Evolutionary conservation across 75 land plant genomes (phyloP).

Genomic region (Chamaecyparis obtusa): DNA sequence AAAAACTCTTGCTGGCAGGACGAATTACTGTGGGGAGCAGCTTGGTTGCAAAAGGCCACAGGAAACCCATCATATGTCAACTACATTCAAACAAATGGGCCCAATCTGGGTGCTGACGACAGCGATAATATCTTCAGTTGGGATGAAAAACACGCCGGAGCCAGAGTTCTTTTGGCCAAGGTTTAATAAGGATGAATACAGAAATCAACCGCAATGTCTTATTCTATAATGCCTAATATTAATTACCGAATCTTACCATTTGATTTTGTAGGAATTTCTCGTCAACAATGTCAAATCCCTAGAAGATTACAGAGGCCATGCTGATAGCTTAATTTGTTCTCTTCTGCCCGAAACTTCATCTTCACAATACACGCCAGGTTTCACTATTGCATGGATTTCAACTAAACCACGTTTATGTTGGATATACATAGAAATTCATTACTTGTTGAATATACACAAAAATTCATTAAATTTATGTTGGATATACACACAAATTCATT

Average conservation of each 20-base stretch:
- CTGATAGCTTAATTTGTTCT: slow-evolving; percentile 28
- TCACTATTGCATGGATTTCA: neutral
- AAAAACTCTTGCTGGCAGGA: slow-evolving; percentile 9
- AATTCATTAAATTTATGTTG: no score
- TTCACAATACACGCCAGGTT: slow-evolving; percentile 23
- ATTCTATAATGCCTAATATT: neutral
- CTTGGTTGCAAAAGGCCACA: slow-evolving; percentile 46
- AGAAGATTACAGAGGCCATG: slow-evolving; percentile 18
- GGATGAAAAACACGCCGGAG: slow-evolving; percentile 50
- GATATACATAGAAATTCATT: neutral
- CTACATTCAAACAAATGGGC: slow-evolving; percentile 24
- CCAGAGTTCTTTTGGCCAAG: slow-evolving; percentile 31
- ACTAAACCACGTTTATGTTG: neutral
- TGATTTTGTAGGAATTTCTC: neutral
- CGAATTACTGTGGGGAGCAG: slow-evolving; percentile 44
- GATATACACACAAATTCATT: no score
- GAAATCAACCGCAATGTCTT: neutral
- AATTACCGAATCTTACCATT: neutral
- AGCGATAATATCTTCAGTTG: slow-evolving; percentile 20
- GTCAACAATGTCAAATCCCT: slow-evolving; percentile 7
- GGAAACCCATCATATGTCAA: slow-evolving; percentile 14
- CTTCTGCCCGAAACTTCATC: slow-evolving; percentile 13
- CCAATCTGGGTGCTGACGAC: slow-evolving; percentile 19
- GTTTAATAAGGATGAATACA: no score
- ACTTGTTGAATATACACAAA: no score